Base-by-base conservation (phyloP, 305 asterid genomes). In the Coffea humblotiana region DNA sequence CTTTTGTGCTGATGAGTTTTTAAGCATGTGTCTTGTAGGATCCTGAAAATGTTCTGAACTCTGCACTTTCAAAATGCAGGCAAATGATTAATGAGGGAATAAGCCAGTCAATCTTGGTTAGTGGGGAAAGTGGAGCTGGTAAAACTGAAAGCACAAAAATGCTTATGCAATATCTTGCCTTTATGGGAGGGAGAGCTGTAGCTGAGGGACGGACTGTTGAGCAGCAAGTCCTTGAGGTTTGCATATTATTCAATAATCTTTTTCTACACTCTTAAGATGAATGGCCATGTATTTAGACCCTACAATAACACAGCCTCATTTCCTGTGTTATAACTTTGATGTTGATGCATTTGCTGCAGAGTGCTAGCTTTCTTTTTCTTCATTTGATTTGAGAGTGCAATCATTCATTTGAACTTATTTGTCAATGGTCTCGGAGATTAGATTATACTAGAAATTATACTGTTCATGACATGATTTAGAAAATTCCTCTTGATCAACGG, bases 41-140 rank as follows among this genome's bases (percentile, higher is more conserved):
- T 58, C 52, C 25, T 71, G 71, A 67, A 77, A 48, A 56, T 76
- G 49, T n/a, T 76, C 68, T 75, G 64, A 82, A 75, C 66, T 14
- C 29, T 77, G 78, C 43, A 71, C 49, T 52, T 61, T 77, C 58
- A 76, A 40, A 68, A 23, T 85, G 85, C 92, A 93, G 97, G 88
- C 92, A 88, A 86, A 90, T 93, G 95, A 86, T 93, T 63, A 87
- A 88, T 71, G 97, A 92, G 78, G 89, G 89, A 37, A 83, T 87
- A 78, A 89, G 94, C 85, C 98, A 93, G 84, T 76, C 98, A 47
- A 93, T 93, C 84, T 88, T 93, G 91, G 97, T 91, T 37, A 93
- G 97, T 86, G 97, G 97, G 75, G 97, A 93, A 87, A 93, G 98
- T 83, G 98, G 97, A 81, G 98, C 97, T 27, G 98, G 97, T 69